Evolutionary conservation across 495 filamentous ascomycete genomes (phyloP).

Genomic region (Chaetomidium leptoderma): DNA sequence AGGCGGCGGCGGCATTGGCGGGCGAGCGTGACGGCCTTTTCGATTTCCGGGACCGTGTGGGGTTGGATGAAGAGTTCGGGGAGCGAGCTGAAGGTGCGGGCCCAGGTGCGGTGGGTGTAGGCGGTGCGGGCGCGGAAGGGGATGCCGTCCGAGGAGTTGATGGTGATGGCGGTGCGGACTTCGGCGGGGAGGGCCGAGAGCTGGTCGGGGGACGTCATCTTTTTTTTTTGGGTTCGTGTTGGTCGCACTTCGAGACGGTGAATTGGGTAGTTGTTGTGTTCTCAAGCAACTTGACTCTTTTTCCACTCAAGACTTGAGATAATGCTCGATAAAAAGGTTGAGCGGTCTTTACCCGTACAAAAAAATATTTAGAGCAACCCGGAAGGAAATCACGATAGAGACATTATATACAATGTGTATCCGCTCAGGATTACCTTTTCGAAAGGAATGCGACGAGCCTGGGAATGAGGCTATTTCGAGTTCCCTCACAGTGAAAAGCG

Average conservation of each 20-base stretch:
- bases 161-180: constrained; percentile 22
- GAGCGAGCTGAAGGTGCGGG: constrained; percentile 78
- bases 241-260: too few relatives aligned
- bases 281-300: too few relatives aligned
- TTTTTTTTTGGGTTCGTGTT: too few relatives aligned
- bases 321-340: too few relatives aligned
- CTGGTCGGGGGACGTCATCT: constrained; percentile 16
- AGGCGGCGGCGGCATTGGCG: constrained; percentile 74
- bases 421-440: too few relatives aligned
- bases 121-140: constrained; percentile 70
- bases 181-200: constrained; percentile 21
- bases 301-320: too few relatives aligned
- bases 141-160: constrained; percentile 36
- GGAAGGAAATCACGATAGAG: too few relatives aligned
- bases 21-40: constrained; percentile 76
- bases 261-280: neutral
- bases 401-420: too few relatives aligned
- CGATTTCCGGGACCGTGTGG: constrained; percentile 69
- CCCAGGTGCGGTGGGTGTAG: constrained; percentile 92
- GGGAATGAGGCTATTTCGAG: too few relatives aligned
- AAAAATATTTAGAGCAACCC: too few relatives aligned
- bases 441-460: too few relatives aligned
- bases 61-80: constrained; percentile 90
- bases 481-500: neutral
- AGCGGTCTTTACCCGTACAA: too few relatives aligned